Evolutionary conservation across 352 stramenopile species (phyloP).

Genomic region (Pythium rhizo-oryzae): DNA sequence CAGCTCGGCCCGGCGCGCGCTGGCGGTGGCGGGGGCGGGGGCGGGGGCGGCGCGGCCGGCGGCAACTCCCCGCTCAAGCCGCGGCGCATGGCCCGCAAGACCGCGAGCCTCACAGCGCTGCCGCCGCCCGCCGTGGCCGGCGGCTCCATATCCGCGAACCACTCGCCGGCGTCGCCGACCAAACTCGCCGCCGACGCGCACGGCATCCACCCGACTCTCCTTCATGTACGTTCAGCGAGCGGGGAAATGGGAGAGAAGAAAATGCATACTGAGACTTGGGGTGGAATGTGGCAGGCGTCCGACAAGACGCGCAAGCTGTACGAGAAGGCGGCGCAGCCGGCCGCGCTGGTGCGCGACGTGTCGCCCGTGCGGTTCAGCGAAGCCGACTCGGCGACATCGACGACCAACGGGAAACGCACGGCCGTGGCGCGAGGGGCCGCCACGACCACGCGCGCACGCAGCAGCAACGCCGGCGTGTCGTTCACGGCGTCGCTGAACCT

Average conservation of each 20-base stretch:
- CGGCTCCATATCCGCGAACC: not conserved
- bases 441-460: not conserved
- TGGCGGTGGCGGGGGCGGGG: not conserved
- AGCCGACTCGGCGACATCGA: not conserved
- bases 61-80: slow-evolving; percentile 45
- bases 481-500: slow-evolving; percentile 83
- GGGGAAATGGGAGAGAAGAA: no score
- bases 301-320: slow-evolving; percentile 57
- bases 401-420: slow-evolving; percentile 1
- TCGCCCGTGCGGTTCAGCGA: slow-evolving; percentile 24
- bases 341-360: slow-evolving; percentile 4
- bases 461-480: slow-evolving; percentile 30
- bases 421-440: slow-evolving; percentile 9
- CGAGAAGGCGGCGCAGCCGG: slow-evolving; percentile 19
- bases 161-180: slow-evolving; percentile 8
- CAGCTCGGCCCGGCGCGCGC: slow-evolving; percentile 41
- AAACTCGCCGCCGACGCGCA: not conserved
- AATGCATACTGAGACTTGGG: not conserved
- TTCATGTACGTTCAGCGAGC: slow-evolving; percentile 30
- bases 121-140: slow-evolving; percentile 3
- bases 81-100: slow-evolving; percentile 57
- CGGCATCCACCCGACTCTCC: slow-evolving; percentile 55
- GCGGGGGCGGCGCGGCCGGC: not conserved
- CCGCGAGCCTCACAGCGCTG: slow-evolving; percentile 42
- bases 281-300: slow-evolving; percentile 36